Evolutionary conservation across 371 early-diverging fungal genomes (phyloP).

Genomic region (Mortierella sp.): DNA sequence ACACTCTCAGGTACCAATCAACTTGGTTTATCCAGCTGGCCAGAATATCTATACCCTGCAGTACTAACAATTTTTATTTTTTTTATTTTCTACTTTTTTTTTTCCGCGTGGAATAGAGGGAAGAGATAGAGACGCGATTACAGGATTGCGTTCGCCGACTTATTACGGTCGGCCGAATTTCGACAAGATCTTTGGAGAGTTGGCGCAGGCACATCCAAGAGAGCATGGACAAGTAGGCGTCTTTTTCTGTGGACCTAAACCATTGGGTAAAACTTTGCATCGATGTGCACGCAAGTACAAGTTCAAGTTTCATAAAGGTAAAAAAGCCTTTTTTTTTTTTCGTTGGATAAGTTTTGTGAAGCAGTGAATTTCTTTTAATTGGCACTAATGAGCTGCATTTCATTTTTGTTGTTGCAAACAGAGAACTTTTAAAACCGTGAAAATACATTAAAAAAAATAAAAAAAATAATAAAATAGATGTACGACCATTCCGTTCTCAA

Average conservation of each 20-base stretch:
- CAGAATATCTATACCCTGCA: not conserved
- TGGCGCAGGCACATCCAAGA: conserved; percentile 60
- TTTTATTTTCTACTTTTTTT: not conserved
- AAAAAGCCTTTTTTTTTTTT: not conserved
- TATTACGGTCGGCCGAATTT: conserved; percentile 76
- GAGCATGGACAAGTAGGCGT: conserved; percentile 65
- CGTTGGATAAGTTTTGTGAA: too few species aligned
- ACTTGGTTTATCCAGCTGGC: not conserved
- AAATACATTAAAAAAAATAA: too few species aligned
- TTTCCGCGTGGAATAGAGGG: not conserved
- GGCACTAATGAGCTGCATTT: too few species aligned
- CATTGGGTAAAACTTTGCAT: conserved; percentile 58
- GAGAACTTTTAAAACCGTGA: too few species aligned
- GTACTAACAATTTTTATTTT: not conserved
- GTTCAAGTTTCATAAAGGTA: conserved; percentile 55
- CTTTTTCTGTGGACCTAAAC: conserved; percentile 73
- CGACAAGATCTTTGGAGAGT: conserved; percentile 65
- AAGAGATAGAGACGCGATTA: conserved; percentile 63
- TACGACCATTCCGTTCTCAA: not conserved
- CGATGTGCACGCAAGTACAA: conserved; percentile 54
- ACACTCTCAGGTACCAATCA: conserved; percentile 1
- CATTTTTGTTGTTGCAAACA: too few species aligned
- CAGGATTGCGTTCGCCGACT: conserved; percentile 70
- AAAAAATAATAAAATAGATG: too few species aligned
- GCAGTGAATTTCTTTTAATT: not conserved